Base-by-base conservation (phyloP, 768 basidiomycete genomes). In the Exsudoporus frostii region DNA sequence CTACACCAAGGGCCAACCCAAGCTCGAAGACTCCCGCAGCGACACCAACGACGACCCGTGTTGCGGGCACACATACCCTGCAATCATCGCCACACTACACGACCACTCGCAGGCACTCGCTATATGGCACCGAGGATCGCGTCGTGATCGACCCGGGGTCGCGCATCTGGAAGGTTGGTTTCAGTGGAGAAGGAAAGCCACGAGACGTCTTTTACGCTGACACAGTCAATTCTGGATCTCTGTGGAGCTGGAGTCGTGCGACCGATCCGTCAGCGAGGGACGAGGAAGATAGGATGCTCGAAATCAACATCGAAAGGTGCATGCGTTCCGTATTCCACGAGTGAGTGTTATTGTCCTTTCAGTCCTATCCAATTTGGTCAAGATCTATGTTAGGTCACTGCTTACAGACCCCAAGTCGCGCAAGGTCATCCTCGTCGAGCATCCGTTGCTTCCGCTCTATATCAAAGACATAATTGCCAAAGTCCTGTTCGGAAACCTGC, bases 91-190 rank as follows among this genome's bases (percentile, higher is more conserved):
- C 91, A 0, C 90, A 92, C 60, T 93, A 93, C 67, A 71, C 84
- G 11, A 92, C 90, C 10, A 90, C 89, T 1, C 78, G 92, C 42
- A 78, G 93, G 50, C 96, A 98, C 67, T 96, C 94, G 1, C 74
- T 98, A 8, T 99, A 99, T 72, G 97, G 97, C 25, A 92, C 90
- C 7, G 97, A 99, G 66, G 97, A 98, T 71, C 81, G 96, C 42
- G 83, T 98, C 38, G 83, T 99, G 51, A 88, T 99, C 58, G 97
- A 99, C 69, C 88, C 94, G 22, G 97, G 97, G 19, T 93, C 91
- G 42, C 79, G 87, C 48, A 80, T 94, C 55, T 98, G 96, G 95
- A 97, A 95, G 73, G 91, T 95, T 11, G 97, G 97, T 2, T 98
- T 98, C 75, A 95, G 93, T 63, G 96, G 96, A 14, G 97, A 99